A percentile compares a stretch with the other conserved stretches of the same genome.
Evolutionary conservation across 192 early-diverging fungal genomes (phyloP).

Genomic region (Coemansia sp.): DNA sequence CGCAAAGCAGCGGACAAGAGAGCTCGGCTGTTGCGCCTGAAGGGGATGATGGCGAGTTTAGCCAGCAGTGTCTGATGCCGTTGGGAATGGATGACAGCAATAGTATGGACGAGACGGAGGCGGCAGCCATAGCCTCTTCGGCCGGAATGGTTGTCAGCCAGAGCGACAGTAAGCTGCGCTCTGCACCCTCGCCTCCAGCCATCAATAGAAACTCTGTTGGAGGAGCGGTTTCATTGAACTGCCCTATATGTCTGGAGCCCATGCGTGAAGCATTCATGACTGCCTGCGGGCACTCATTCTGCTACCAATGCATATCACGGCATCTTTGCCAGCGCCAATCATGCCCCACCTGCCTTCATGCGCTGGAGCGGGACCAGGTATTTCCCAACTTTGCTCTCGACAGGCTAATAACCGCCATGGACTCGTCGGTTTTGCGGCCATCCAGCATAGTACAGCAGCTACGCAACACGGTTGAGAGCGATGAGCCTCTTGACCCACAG

Average conservation of each 20-base stretch:
- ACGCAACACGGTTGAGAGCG: slow-evolving; percentile 34
- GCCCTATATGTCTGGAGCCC: slow-evolving; percentile 73
- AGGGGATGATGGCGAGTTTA: slow-evolving; percentile 8
- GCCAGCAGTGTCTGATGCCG: slow-evolving; percentile 16
- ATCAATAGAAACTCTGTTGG: slow-evolving; percentile 2
- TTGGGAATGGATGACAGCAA: slow-evolving; percentile 13
- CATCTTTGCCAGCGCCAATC: slow-evolving; percentile 59
- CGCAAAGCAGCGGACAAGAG: slow-evolving; percentile 8
- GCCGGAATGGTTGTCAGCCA: slow-evolving; percentile 1
- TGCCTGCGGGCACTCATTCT: slow-evolving; percentile 84
- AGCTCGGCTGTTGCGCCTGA: slow-evolving; percentile 12
- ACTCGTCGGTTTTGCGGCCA: slow-evolving; percentile 11
- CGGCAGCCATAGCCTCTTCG: not conserved
- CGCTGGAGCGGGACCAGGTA: slow-evolving; percentile 64
- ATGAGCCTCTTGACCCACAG: slow-evolving; percentile 30
- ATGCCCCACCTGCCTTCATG: slow-evolving; percentile 70
- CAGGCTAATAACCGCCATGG: slow-evolving; percentile 32
- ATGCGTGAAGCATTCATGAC: slow-evolving; percentile 76
- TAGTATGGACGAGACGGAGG: not conserved
- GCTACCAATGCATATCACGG: slow-evolving; percentile 70
- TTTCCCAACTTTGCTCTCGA: slow-evolving; percentile 76
- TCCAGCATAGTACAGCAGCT: slow-evolving; percentile 30
- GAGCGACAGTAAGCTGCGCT: slow-evolving; percentile 4
- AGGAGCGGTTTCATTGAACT: slow-evolving; percentile 9
- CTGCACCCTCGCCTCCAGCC: slow-evolving; percentile 9